These are phyloP conservation scores for Chenopodium suecicum DNA, from an alignment of 148 eudicot species.

Conservation along the genomic window DNA sequence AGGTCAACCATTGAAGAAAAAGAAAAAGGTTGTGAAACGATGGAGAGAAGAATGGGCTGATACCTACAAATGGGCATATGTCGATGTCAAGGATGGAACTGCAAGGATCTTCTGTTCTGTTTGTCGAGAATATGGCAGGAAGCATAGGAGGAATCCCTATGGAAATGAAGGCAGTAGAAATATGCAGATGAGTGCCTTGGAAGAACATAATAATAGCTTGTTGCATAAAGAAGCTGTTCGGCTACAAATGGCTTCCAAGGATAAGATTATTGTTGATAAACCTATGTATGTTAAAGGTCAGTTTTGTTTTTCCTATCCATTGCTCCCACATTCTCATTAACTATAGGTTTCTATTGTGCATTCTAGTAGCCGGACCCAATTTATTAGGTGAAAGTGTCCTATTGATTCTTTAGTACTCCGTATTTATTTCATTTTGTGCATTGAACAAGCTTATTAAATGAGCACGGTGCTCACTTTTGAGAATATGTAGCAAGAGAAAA, in stretches of 20 bases:
- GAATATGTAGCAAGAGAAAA: neutral
- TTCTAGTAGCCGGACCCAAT: neutral
- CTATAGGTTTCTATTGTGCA: constrained; percentile 1
- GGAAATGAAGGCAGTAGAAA: constrained; percentile 99
- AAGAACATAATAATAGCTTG: constrained; percentile 96
- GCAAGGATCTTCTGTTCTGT: constrained; percentile 93
- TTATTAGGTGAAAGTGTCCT: neutral
- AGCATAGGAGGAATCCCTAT: constrained; percentile 93
- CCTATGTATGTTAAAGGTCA: constrained; percentile 90
- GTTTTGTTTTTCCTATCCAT: constrained; percentile 22
- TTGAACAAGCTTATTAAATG: neutral
- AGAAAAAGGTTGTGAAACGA: constrained; percentile 94
- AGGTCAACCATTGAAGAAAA: constrained; percentile 70
- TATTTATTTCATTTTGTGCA: neutral
- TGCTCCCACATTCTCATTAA: neutral
- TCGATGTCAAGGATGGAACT: constrained; percentile 90
- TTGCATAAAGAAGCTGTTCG: constrained; percentile 97
- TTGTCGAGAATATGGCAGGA: constrained; percentile 95
- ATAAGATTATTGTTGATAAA: constrained; percentile 76
- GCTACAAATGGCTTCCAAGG: constrained; percentile 93
- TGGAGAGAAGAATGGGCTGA: constrained; percentile 99
- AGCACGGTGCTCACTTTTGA: neutral
- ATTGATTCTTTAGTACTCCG: neutral
- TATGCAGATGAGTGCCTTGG: constrained; percentile 99
- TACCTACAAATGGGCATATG: constrained; percentile 99